Percentiles rank a stretch among this genome's conserved stretches.
These are phyloP conservation scores for Tricholoma bakamatsutake DNA, from an alignment of 768 basidiomycete species.

Conservation along the genomic window DNA sequence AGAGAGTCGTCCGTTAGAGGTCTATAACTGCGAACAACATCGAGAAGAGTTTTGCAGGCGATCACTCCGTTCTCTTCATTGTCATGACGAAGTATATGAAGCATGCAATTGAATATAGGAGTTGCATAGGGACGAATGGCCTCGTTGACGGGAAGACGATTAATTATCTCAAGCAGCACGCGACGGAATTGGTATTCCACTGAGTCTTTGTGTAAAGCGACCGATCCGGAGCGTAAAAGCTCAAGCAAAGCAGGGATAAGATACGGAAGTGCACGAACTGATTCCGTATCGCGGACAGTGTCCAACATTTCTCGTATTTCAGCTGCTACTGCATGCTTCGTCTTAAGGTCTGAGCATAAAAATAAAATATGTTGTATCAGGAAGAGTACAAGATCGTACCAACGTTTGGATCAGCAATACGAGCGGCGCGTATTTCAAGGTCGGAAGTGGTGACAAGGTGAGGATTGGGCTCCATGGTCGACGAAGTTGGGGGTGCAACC, in stretches of 20 bases:
- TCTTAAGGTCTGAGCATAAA: constrained; percentile 51
- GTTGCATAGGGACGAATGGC: constrained; percentile 62
- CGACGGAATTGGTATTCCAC: constrained; percentile 80
- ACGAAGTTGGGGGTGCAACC: constrained; percentile 20
- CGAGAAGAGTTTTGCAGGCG: constrained; percentile 88
- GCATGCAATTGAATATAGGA: constrained; percentile 71
- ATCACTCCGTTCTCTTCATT: constrained; percentile 94
- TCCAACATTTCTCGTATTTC: constrained; percentile 83
- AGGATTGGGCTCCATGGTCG: constrained; percentile 28
- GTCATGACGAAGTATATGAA: constrained; percentile 79
- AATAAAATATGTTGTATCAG: constrained; percentile 4
- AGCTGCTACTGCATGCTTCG: constrained; percentile 62
- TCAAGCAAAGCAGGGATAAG: constrained; percentile 72
- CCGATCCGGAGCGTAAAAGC: constrained; percentile 62
- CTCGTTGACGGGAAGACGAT: constrained; percentile 81
- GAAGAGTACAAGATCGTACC: constrained; percentile 33
- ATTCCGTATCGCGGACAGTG: constrained; percentile 69
- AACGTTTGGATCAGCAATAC: constrained; percentile 69
- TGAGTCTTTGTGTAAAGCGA: constrained; percentile 60
- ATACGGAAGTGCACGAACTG: constrained; percentile 59
- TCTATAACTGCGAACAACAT: constrained; percentile 77
- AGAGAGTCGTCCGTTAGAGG: constrained; percentile 67
- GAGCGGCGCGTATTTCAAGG: constrained; percentile 64
- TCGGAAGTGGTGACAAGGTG: constrained; percentile 42
- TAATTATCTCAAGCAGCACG: constrained; percentile 81